Base-by-base conservation (phyloP, 805 yeast species). In the Barnettozyma botsteinii region DNA sequence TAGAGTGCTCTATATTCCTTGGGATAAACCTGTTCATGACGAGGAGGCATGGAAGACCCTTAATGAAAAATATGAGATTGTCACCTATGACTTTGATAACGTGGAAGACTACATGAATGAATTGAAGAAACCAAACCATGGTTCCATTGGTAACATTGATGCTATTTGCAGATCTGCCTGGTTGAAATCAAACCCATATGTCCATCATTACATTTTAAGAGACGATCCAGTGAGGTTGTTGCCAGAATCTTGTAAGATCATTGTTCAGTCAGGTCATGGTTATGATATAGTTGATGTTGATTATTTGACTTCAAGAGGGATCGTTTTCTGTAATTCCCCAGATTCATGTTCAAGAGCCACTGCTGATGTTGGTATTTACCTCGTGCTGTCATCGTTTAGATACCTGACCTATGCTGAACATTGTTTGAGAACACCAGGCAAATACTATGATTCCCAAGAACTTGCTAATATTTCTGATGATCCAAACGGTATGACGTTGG, bases 401-500 rank as follows among this genome's bases (percentile, higher is more conserved):
- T 64, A 64, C 25, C 42, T 62, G 4, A 60, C 69, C 0, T 63
- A 40, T 43, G 68, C 68, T 10, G 70, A 65, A 35, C 55, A 63
- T 37, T 61, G 69, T 44, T 57, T 62, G 7, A 51, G 69, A 45
- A 51, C 57, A 1, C 56, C 54, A 14, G 64, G 60, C 1, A 43
- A 55, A 15, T 64, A 62, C 41, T 57, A 57, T 38, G 60, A 59
- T 12, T 56, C 64, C 4, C 59, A 55, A 34, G 48, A 46, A 15
- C 42, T 63, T 15, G 52, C 66, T 8, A 50, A 57, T 32, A 49
- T 62, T 42, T 64, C 64, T 2, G 67, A 66, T 14, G 66, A 67
- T 45, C 72, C 71, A 9, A 49, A 59, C 31, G 72, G 67, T 1
- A 62, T 62, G 30, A 65, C 70, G 0, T 49, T 72, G 33, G 77